These are phyloP conservation scores for Daedaleopsis sinensis DNA, from an alignment of 768 basidiomycete genomes.

Conservation along the genomic window DNA sequence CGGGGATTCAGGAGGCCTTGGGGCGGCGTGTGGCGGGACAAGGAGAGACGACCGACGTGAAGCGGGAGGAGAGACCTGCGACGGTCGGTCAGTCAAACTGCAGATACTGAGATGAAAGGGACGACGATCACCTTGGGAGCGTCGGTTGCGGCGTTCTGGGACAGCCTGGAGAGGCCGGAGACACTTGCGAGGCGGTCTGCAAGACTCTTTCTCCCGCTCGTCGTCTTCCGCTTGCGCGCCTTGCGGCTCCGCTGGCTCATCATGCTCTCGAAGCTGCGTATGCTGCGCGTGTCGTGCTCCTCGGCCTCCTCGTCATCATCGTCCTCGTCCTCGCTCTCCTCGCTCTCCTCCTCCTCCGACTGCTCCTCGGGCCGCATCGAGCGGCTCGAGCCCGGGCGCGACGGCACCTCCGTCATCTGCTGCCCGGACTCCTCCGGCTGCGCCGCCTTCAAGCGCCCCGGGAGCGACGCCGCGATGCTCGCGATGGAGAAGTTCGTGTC, in stretches of 20 bases:
- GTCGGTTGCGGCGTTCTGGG: slow-evolving; percentile 29
- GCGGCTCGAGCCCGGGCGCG: slow-evolving; percentile 53
- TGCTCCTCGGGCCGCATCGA: slow-evolving; percentile 33
- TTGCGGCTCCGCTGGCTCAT: slow-evolving; percentile 51
- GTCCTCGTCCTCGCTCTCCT: slow-evolving; percentile 41
- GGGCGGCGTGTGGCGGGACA: slow-evolving; percentile 26
- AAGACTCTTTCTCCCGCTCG: slow-evolving; percentile 62
- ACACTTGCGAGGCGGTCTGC: slow-evolving; percentile 83
- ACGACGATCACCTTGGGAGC: slow-evolving; percentile 19
- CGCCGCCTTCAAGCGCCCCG: slow-evolving; percentile 43
- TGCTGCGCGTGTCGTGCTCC: slow-evolving; percentile 67
- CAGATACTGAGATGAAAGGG: neutral
- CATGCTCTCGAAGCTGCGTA: slow-evolving; percentile 89
- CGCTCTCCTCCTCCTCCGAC: slow-evolving; percentile 43
- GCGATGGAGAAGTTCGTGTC: slow-evolving; percentile 86
- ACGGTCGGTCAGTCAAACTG: slow-evolving; percentile 1
- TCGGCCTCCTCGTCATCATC: slow-evolving; percentile 40
- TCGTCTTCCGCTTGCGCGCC: slow-evolving; percentile 29
- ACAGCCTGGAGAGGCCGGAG: slow-evolving; percentile 55
- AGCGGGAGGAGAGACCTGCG: slow-evolving; percentile 38
- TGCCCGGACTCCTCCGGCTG: slow-evolving; percentile 45
- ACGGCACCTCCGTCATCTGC: slow-evolving; percentile 58
- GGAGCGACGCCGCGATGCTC: slow-evolving; percentile 67
- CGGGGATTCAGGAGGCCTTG: slow-evolving; percentile 41
- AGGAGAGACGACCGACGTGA: slow-evolving; percentile 47